A percentile compares a stretch with the other conserved stretches of the same genome.
Conservation (phyloP, 768 basidiomycete genomes). For the Trametes cingulata region DNA sequence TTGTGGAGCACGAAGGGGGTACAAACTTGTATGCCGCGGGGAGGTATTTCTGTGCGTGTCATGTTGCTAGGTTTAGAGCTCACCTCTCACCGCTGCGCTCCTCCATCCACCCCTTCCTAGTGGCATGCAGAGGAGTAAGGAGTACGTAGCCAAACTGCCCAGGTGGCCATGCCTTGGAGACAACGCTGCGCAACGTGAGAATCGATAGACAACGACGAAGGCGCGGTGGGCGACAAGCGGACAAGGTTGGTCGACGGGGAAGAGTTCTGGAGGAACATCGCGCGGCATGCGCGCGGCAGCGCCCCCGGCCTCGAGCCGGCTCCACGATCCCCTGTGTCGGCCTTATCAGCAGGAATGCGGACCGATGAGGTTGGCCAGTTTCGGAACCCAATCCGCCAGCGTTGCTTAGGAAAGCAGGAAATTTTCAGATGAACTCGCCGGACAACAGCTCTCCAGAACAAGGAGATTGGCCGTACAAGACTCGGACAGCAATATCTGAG, state of each 20-base stretch:
- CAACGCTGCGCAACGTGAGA: not conserved
- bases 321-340: slow-evolving; percentile 2
- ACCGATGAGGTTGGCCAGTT: not conserved
- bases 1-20: slow-evolving; percentile 3
- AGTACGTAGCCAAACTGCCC: not conserved
- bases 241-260: not conserved
- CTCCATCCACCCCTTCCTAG: not conserved
- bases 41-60: slow-evolving; percentile 5
- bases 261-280: slow-evolving; percentile 5
- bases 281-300: slow-evolving; percentile 11
- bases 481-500: not conserved
- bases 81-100: not conserved
- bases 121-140: not conserved
- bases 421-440: slow-evolving; percentile 1
- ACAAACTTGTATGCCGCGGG: not conserved
- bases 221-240: not conserved
- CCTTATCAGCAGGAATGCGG: slow-evolving; percentile 15
- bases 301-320: not conserved
- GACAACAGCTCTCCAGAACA: not conserved
- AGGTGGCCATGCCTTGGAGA: not conserved
- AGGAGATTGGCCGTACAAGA: not conserved
- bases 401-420: slow-evolving; percentile 6
- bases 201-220: not conserved
- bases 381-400: not conserved
- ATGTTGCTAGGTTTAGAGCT: slow-evolving; percentile 5